Base-by-base conservation (phyloP, 192 early-diverging fungal species). In the Backusella circina region DNA sequence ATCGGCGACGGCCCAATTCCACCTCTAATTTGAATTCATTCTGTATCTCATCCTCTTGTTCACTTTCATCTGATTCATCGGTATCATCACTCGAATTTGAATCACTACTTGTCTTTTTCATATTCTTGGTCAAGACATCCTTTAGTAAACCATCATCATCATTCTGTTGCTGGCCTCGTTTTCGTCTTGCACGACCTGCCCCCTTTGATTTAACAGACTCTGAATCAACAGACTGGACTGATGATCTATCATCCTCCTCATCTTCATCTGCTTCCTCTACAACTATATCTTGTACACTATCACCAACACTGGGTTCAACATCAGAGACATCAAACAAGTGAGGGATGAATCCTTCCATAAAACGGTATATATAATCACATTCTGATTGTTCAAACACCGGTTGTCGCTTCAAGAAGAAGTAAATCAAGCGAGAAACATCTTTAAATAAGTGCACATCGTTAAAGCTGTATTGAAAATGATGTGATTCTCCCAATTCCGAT, bases 341-440 rank as follows among this genome's bases (percentile, higher is more conserved):
- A 9, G 84, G 84, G 2, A 95, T 87, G 87, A 92, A 95, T 44
- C 73, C 86, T 61, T 75, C 87, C 76, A 95, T 85, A 70, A 97
- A 94, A 31, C 86, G 85, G 21, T 88, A 86, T 78, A 96, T 91
- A 75, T 84, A 75, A 31, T 95, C 93, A 72, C 94, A 88, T 57
- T 97, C 95, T 37, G 65, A 37, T 41, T 70, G 23, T 73, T 79
- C 69, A 84, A 85, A 73, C 71, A 82, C 79, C 84, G 80, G 66
- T 78, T 89, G 83, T 51, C 82, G 80, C 2, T 92, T 91, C 3
- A 95, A 86, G 72, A 90, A 90, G 13, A 87, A 86, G 66, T 90
- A 82, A 18, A 97, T 80, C 28, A 97, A 75, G 21, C 85, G 88
- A 67, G 90, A 86, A 32, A 93, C 90, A 72, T 97, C 93, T n/a